Base-by-base conservation (phyloP, 495 filamentous ascomycete species). In the Sporormia fimetaria region DNA sequence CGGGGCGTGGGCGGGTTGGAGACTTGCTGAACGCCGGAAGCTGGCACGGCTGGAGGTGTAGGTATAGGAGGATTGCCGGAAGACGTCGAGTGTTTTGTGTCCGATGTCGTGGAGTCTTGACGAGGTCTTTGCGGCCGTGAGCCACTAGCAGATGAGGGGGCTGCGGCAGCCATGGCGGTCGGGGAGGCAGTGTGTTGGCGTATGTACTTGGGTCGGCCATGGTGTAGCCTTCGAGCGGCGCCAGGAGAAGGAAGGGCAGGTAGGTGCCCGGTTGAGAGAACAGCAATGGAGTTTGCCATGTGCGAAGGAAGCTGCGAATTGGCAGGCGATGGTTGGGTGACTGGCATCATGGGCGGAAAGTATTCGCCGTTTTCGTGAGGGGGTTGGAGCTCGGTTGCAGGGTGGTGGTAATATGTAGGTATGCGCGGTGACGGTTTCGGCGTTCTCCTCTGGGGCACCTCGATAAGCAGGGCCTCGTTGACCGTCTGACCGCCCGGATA, bases 391-490 rank as follows among this genome's bases (percentile, higher is more conserved):
- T 87, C 79, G 23, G n/a, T n/a, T n/a, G n/a, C n/a, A n/a, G 41
- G 44, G 16, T 51, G 47, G 26, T 68, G 47, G 22, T 67, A 61
- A 42, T 76, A 67, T 39, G 77, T 75, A 38, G 72, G 76, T n/a
- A 64, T 56, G 26, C 78, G 67, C 7, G 84, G 84, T 12, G 86
- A 93, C 12, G 84, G 77, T 44, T 79, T 82, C 2, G 90, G 90
- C 4, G 88, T 95, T 38, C 81, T 75, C 30, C 82, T 76, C 27
- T 69, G 63, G 3, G 87, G 87, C 10, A 92, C 77, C 51, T 95
- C 86, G 52, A 98, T 93, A 38, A 96, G 54, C 39, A 98, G 65
- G 4, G 90, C 92, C 58, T 98, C 92, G 24, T 93, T 82, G 11
- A 94, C 77, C 11, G 67, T 74, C 64, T 96, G 90, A 0, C 88